Conservation (phyloP, 2,329 filamentous ascomycete species). For the Verticillium albo-atrum region DNA sequence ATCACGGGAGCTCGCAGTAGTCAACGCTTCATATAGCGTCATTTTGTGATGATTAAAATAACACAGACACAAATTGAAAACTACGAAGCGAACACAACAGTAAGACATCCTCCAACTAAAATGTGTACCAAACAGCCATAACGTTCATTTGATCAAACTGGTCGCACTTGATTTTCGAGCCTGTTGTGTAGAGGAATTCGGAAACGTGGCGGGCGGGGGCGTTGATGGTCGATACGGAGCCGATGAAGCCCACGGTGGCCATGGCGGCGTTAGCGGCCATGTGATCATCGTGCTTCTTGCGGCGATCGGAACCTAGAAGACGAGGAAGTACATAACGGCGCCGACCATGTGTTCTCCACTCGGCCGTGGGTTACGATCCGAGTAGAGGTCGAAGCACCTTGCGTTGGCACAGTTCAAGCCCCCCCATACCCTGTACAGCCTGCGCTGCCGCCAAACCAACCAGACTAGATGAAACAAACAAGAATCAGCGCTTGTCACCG, state of each 20-base stretch:
- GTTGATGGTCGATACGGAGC: constrained; percentile 50
- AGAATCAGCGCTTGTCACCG: not conserved
- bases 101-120: too few relatives aligned
- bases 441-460: constrained; percentile 7
- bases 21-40: too few relatives aligned
- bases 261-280: constrained; percentile 51
- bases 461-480: not conserved
- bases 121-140: too few relatives aligned
- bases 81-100: too few relatives aligned
- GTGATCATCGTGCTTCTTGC: constrained; percentile 57
- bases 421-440: constrained; percentile 4
- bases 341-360: constrained; percentile 23
- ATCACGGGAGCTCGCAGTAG: too few relatives aligned
- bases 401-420: not conserved
- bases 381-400: not conserved
- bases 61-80: too few relatives aligned
- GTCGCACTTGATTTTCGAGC: too few relatives aligned
- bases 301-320: constrained; percentile 58
- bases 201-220: constrained; percentile 48
- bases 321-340: constrained; percentile 50
- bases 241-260: constrained; percentile 51
- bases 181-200: constrained; percentile 35
- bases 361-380: not conserved
- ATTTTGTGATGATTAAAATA: too few relatives aligned
- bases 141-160: too few relatives aligned